Evolutionary conservation across 495 filamentous ascomycete species (phyloP), one percentile per base, ranked within the genome.

Genomic region (Penicillium paradoxum): DNA sequence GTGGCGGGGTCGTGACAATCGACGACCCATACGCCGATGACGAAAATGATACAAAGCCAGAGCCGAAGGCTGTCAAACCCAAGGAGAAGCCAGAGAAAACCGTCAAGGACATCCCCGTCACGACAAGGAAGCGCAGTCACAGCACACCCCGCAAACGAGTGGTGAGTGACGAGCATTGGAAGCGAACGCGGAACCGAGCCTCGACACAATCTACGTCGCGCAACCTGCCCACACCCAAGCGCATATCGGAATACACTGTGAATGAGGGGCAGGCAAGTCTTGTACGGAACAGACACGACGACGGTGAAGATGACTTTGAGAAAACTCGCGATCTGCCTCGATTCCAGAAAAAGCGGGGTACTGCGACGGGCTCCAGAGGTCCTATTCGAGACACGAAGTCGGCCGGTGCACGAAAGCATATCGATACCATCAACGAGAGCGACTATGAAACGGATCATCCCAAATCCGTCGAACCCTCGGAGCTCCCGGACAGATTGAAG

Each of bases 111-210:
- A 58, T 53, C 7, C 51, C 51, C 14, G 33, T 36, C 6, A 19
- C 52, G 14, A 44, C 49, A 10, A 62, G 73, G 38, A 66, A 66
- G 46, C 67, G 72, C 56, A 79, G 76, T 55, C 68, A 73, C 43
- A 81, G 75, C 58, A 76, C 80, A 17, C 88, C 88, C 6, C 83
- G 83, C 58, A 92, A 90, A 73, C 79, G 88, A 42, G 83, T 92
- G 19, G 78, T 92, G 18, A 90, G 88, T 58, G 88, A 92, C 68
- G 82, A 83, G 34, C 84, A 92, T 56, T 92, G 88, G 88, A 72
- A 70, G 37, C 61, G 54, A 33, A 54, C 40, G 51, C 75, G 73
- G 39, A 79, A 76, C 51, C 77, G 73, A 55, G 79, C 68, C 40
- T 66, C 74, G 14, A 81, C 74, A 14, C 69, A 72, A 51, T 49